Evolutionary conservation across 140 eudicot genomes (phyloP).

Genomic region (Flaveria floridana): DNA sequence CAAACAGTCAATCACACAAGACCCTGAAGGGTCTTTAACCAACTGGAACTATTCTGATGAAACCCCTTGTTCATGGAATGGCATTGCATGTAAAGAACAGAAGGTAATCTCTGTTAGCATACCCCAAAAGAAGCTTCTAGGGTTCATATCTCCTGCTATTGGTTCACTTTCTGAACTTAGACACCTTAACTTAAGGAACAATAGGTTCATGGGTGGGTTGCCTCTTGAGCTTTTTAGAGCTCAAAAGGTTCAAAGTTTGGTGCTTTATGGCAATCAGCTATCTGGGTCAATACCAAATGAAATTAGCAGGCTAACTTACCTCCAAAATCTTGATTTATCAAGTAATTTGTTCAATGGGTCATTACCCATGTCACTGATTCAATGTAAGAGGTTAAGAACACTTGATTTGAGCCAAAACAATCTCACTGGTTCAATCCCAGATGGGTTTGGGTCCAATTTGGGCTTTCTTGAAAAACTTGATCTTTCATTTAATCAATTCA

Average conservation of each 20-base stretch:
- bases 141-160: conserved; percentile 65
- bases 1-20: conserved; percentile 62
- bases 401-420: conserved; percentile 75
- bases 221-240: conserved; percentile 71
- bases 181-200: conserved; percentile 77
- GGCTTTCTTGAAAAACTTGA: conserved; percentile 66
- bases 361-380: conserved; percentile 55
- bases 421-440: conserved; percentile 69
- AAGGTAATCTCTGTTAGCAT: conserved; percentile 85
- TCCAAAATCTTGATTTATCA: conserved; percentile 76
- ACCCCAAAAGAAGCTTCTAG: conserved; percentile 73
- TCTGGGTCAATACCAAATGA: conserved; percentile 78
- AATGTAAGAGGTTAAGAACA: conserved; percentile 72
- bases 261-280: conserved; percentile 78
- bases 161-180: conserved; percentile 75
- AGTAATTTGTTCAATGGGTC: conserved; percentile 86
- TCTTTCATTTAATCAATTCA: conserved; percentile 57
- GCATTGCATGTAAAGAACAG: conserved; percentile 72
- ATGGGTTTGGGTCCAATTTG: conserved; percentile 70
- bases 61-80: conserved; percentile 98
- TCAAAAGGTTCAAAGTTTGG: conserved; percentile 83
- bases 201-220: conserved; percentile 58
- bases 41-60: conserved; percentile 81
- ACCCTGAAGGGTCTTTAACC: conserved; percentile 74
- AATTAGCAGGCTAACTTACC: conserved; percentile 63